Evolutionary conservation across 257 asterid genomes (phyloP).

Genomic region (Euphrasia confusa): DNA sequence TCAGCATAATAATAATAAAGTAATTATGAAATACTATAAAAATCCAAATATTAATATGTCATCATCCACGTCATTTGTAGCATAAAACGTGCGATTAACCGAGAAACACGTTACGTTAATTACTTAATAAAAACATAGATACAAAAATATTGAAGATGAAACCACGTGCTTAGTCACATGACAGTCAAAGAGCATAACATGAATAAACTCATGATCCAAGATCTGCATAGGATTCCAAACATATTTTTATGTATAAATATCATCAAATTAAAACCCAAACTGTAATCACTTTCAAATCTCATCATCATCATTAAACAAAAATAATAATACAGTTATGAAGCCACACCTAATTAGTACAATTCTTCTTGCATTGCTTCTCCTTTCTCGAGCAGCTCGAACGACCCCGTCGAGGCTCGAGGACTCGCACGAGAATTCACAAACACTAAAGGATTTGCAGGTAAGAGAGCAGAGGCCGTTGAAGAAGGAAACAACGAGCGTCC

Average conservation of each 20-base stretch:
- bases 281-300: constrained; percentile 24
- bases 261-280: constrained; percentile 8
- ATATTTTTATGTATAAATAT: constrained; percentile 15
- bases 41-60: constrained; percentile 1
- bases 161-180: constrained; percentile 58
- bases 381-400: constrained; percentile 31
- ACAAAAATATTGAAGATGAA: constrained; percentile 27
- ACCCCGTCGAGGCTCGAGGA: background rate
- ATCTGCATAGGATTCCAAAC: constrained; percentile 41
- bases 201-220: constrained; percentile 48
- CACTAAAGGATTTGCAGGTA: constrained; percentile 28
- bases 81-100: background rate
- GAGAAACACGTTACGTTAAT: constrained; percentile 4
- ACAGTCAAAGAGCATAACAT: constrained; percentile 38
- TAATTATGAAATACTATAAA: background rate
- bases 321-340: constrained; percentile 17
- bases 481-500: constrained; percentile 44
- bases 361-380: constrained; percentile 37
- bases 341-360: constrained; percentile 22
- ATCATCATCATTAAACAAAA: background rate
- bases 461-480: constrained; percentile 42
- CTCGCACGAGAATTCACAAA: constrained; percentile 22
- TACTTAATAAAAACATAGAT: constrained; percentile 5
- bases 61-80: constrained; percentile 13
- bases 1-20: background rate